Evolutionary conservation across 192 early-diverging fungal genomes (phyloP), one percentile per base, ranked within the genome.

Genomic region (Spizellomyces sp.): DNA sequence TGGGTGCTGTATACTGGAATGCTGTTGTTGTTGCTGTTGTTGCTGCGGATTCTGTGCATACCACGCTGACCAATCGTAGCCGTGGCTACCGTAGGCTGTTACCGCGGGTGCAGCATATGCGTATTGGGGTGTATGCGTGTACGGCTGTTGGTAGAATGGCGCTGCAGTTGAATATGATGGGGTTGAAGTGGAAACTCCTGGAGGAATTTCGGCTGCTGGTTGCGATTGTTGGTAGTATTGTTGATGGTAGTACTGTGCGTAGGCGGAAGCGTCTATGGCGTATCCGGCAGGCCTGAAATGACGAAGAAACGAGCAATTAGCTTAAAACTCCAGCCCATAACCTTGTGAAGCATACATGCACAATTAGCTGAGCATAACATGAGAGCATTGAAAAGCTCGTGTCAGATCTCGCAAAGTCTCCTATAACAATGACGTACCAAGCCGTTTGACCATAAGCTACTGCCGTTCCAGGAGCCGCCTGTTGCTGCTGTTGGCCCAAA

Each of bases 161-260:
- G n/a, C n/a, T 56, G 54, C n/a, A 19, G 54, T 22, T 5, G 54
- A 56, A 22, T 56, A 56, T 19, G n/a, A 56, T 22, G 54, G 15
- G 17, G 52, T 56, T 7, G 54, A 4, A 22, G 54, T 56, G 54
- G 54, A 56, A 0, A 19, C n/a, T 56, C 54, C 54, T 56, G 54
- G 54, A 22, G 54, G 54, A 19, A 22, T 7, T 0, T 56, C 54
- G 54, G 7, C 22, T 4, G 54, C 54, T 19, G 54, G 4, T 22
- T 56, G 54, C n/a, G 54, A n/a, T 19, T n/a, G 54, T 56, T 61
- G 59, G 14, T 15, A 14, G 36, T 61, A 61, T 15, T 15, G 27
- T 46, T 65, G 63, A n/a, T 46, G 5, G 63, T 65, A 65, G 44
- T 65, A 65, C 27, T 65, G 63, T 47, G 63, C 63, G 45, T 65